These are phyloP conservation scores for Apophysomyces elegans DNA, from an alignment of 371 early-diverging fungal species.

Conservation along the genomic window DNA sequence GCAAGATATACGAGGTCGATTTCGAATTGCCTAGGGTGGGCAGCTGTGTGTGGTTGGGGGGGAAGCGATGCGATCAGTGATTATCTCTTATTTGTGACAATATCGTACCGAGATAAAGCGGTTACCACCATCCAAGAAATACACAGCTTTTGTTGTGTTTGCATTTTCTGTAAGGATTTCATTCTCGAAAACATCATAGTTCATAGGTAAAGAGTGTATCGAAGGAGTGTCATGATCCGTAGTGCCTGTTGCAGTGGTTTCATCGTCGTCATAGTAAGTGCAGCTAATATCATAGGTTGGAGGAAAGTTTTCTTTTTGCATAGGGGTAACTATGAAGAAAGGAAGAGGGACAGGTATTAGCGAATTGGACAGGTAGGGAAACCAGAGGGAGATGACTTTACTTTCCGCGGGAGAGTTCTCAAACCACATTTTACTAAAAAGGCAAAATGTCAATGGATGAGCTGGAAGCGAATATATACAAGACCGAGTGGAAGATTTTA, in stretches of 20 bases:
- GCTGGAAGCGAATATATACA: constrained; percentile 12
- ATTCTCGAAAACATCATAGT: constrained; percentile 16
- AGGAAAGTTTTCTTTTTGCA: constrained; percentile 3
- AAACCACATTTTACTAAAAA: constrained; percentile 20
- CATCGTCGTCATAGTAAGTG: constrained; percentile 31
- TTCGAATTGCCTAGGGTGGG: constrained; percentile 40
- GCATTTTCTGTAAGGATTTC: constrained; percentile 33
- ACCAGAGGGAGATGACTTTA: neutral
- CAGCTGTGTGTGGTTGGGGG: constrained; percentile 19
- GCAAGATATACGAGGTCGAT: constrained; percentile 39
- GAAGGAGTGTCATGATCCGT: constrained; percentile 17
- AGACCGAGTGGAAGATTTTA: neutral
- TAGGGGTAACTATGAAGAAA: constrained; percentile 1
- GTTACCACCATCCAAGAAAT: constrained; percentile 42
- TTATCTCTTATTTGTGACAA: neutral
- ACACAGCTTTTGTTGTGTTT: constrained; percentile 35
- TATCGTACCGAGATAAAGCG: constrained; percentile 43
- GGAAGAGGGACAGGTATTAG: constrained; percentile 3
- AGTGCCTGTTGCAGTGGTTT: constrained; percentile 28
- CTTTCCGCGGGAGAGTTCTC: neutral
- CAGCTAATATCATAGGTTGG: constrained; percentile 15
- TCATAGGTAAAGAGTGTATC: neutral
- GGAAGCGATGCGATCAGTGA: neutral
- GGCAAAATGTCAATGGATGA: neutral
- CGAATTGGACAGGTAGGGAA: neutral